phyloP scores from a whole-genome alignment of 1,284 basidiomycete genomes.

The Heimioporus retisporus region DNA sequence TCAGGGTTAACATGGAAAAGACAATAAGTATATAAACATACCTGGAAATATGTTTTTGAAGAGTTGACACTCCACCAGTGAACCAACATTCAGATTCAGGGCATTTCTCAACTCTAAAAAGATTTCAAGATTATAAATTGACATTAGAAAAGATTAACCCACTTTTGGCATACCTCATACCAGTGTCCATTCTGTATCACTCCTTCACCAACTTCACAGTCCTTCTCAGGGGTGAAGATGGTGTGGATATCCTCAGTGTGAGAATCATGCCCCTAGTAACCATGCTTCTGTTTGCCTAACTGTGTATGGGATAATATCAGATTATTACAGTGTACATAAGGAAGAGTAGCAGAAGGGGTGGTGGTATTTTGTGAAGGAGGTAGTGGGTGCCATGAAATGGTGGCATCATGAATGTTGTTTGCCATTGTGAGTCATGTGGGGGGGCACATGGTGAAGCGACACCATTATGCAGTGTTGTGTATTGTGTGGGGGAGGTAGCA shows the following conservation, averaged over 20 bases:
- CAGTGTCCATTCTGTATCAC: neutral
- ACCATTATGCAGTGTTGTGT: no score
- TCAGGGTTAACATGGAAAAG: neutral
- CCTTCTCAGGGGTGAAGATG: neutral
- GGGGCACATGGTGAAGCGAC: no score
- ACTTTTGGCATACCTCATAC: neutral
- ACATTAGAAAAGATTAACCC: neutral
- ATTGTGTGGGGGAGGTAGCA: no score
- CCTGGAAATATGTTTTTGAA: neutral
- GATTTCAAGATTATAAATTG: neutral
- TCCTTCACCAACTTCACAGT: neutral
- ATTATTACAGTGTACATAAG: no score
- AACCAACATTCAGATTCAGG: constrained; percentile 1
- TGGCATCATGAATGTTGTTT: no score
- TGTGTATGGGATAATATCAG: no score
- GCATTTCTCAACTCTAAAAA: neutral
- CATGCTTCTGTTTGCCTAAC: neutral
- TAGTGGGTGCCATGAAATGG: no score
- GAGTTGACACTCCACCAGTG: neutral
- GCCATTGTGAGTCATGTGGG: no score
- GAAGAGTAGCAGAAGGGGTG: no score
- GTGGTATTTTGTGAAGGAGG: no score
- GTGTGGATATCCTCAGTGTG: neutral
- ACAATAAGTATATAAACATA: neutral
- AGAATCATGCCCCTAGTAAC: neutral